These are phyloP conservation scores for Pichia norvegensis DNA, from an alignment of 1,139 yeast genomes.

Conservation along the genomic window DNA sequence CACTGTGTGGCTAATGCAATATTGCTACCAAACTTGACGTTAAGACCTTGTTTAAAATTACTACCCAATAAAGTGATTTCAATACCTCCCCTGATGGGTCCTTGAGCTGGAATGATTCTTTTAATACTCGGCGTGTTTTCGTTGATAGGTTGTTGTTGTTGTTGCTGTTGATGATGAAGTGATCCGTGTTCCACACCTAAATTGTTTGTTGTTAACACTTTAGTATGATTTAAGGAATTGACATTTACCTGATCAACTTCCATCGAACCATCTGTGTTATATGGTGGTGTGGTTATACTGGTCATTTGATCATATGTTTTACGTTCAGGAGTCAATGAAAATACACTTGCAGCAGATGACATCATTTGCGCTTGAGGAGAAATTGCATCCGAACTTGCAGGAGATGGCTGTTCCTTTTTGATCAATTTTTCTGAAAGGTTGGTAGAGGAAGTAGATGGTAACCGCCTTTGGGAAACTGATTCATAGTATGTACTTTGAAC, in stretches of 20 bases:
- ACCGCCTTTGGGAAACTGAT: constrained; percentile 19
- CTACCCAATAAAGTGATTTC: constrained; percentile 86
- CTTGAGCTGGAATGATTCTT: constrained; percentile 88
- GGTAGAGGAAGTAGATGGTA: neutral
- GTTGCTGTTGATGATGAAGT: neutral
- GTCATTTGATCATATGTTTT: constrained; percentile 4
- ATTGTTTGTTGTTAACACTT: neutral
- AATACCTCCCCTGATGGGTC: constrained; percentile 91
- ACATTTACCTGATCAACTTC: neutral
- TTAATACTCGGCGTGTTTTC: constrained; percentile 49
- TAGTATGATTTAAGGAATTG: neutral
- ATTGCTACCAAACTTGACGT: constrained; percentile 80
- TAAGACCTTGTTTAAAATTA: constrained; percentile 74
- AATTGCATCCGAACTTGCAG: constrained; percentile 27
- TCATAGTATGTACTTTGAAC: constrained; percentile 19
- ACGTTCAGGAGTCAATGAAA: constrained; percentile 27
- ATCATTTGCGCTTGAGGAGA: constrained; percentile 25
- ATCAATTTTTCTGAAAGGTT: constrained; percentile 4
- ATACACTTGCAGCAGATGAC: constrained; percentile 27
- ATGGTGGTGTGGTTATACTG: constrained; percentile 2
- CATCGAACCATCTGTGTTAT: neutral
- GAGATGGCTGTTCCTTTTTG: constrained; percentile 26
- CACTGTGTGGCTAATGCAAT: constrained; percentile 84
- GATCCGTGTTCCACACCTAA: neutral
- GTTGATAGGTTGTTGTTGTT: neutral